Percentiles rank a stretch among this genome's conserved stretches.
These are phyloP conservation scores for Yamadazyma membranifaciens DNA, from an alignment of 1,139 yeast species.

Conservation along the genomic window DNA sequence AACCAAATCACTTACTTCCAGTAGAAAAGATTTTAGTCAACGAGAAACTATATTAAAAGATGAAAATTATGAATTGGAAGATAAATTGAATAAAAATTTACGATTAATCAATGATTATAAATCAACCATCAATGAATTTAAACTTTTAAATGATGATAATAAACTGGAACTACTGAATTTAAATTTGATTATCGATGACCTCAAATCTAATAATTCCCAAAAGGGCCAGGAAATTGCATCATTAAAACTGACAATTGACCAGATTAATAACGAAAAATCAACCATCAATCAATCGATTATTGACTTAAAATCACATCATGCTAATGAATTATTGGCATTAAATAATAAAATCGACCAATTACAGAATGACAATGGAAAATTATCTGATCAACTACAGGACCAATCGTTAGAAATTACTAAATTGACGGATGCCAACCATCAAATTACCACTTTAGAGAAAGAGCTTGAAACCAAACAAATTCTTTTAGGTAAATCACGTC, in stretches of 20 bases:
- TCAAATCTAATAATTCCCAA: slow-evolving; percentile 34
- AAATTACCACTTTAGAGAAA: slow-evolving; percentile 16
- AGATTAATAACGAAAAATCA: not conserved
- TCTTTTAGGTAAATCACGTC: slow-evolving; percentile 84
- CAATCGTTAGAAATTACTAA: not conserved
- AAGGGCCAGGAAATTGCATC: slow-evolving; percentile 14
- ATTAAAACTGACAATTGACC: slow-evolving; percentile 13
- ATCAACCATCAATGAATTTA: slow-evolving; percentile 44
- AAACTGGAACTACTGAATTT: slow-evolving; percentile 43
- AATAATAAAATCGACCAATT: slow-evolving; percentile 15
- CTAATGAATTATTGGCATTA: slow-evolving; percentile 18
- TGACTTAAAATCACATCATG: slow-evolving; percentile 12
- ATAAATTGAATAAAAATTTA: slow-evolving; percentile 29
- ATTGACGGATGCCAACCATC: slow-evolving; percentile 7
- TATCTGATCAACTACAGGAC: slow-evolving; percentile 10
- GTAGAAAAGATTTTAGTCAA: slow-evolving; percentile 46
- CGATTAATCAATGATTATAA: slow-evolving; percentile 41
- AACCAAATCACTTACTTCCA: slow-evolving; percentile 45
- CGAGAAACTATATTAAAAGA: slow-evolving; percentile 41
- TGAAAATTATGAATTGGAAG: slow-evolving; percentile 48
- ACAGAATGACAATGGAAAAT: slow-evolving; percentile 10
- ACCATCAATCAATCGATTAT: slow-evolving; percentile 18
- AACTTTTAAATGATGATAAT: slow-evolving; percentile 48
- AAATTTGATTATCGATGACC: slow-evolving; percentile 44
- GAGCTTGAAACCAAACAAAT: slow-evolving; percentile 70